Evolutionary conservation across 768 basidiomycete species (phyloP), one percentile per base, ranked within the genome.

Genomic region (Suillus paluster): DNA sequence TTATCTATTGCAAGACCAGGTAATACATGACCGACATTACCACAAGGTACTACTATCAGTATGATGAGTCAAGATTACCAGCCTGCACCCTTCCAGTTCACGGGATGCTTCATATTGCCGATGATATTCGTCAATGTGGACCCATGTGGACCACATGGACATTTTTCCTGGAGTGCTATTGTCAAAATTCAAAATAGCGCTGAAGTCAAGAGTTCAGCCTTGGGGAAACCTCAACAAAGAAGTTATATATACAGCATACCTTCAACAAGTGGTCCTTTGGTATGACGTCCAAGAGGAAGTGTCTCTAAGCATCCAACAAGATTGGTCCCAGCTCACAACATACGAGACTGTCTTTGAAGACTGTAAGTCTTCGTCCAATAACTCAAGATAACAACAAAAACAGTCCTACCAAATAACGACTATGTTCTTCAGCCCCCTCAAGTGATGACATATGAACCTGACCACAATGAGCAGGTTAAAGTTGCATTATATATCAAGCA

Each of bases 111-210:
- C 71, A 73, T 58, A 25, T 70, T 52, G 59, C 62, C 5, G 39
- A 70, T 33, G 58, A 59, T 21, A 68, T 72, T 53, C 27, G 27
- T n/a, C 17, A 39, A 19, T 61, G 55, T 9, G 65, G 67, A 3
- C 71, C 71, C 2, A 58, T 65, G 2, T 71, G 72, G 64, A 50
- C 60, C 3, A 64, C 56, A 5, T 72, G 72, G 71, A 57, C 68
- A 4, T 71, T 73, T 46, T 42, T 42, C 41, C 41, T 53, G 61
- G 71, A 73, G 39, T 36, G 69, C 10, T 68, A 57, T 41, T 72
- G 71, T 57, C 3, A 15, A 30, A 27, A 60, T 73, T 19, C 58
- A 66, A 45, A 42, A n/a, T 19, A 45, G 17, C 14, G 33, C 68
- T 38, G 64, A 46, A 42, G 27, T 69, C 65, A 25, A 53, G 48